Conservation (phyloP, 2,329 filamentous ascomycete species). For the Monosporascus sp. region DNA sequence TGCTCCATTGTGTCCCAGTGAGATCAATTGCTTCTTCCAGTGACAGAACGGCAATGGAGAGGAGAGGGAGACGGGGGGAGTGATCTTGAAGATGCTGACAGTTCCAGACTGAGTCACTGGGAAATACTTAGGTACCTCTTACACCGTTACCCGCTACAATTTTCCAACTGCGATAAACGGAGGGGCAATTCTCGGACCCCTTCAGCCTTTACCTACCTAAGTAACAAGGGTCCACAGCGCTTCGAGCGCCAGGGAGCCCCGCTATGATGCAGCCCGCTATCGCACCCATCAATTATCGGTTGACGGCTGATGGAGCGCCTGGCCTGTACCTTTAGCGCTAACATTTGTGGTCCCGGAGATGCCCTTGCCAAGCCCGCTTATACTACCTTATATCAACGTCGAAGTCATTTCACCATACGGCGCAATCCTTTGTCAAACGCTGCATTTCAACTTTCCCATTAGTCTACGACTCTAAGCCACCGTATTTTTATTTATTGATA, state of each 20-base stretch:
- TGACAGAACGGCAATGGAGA: neutral
- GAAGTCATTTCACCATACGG: no score
- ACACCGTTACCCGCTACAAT: neutral
- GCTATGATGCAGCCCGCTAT: neutral
- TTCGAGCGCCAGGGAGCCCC: neutral
- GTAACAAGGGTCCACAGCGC: no score
- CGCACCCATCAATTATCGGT: no score
- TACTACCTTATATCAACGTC: no score
- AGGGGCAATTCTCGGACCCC: neutral
- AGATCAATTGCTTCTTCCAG: constrained; percentile 8
- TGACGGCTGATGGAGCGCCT: no score
- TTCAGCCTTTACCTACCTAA: neutral
- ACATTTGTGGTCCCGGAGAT: no score
- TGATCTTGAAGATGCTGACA: neutral
- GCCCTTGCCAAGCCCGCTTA: no score
- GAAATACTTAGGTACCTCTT: neutral
- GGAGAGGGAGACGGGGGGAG: neutral
- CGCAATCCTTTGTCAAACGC: no score
- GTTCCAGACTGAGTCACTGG: neutral
- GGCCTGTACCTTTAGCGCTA: no score
- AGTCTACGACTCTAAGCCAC: no score
- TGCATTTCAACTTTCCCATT: no score
- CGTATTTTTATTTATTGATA: no score
- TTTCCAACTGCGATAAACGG: neutral
- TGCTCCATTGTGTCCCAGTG: constrained; percentile 42